Percentiles rank a stretch among this genome's conserved stretches.
phyloP scores from a whole-genome alignment of 2,329 filamentous ascomycete species.

The Cladophialophora bantiana region DNA sequence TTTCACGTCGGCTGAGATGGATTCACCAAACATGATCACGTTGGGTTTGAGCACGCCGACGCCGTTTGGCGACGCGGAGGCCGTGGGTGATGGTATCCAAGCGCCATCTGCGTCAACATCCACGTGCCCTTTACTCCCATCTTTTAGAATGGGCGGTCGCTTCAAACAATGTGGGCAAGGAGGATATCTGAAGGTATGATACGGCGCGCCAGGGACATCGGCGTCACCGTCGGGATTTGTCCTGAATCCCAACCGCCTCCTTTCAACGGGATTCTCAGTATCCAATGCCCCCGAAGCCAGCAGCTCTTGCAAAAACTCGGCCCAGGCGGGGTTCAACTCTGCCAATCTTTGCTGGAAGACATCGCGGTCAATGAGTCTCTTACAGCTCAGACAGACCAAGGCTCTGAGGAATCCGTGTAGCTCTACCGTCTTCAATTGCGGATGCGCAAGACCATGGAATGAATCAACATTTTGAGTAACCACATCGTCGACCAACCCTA shows the following conservation, averaged over 20 bases:
- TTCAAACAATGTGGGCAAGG: constrained; percentile 81
- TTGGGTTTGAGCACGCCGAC: constrained; percentile 89
- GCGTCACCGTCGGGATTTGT: constrained; percentile 96
- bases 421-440: constrained; percentile 76
- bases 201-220: constrained; percentile 84
- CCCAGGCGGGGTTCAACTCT: constrained; percentile 85
- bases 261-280: constrained; percentile 76
- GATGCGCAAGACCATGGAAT: constrained; percentile 82
- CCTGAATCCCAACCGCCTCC: constrained; percentile 72
- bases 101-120: constrained; percentile 81
- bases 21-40: constrained; percentile 97
- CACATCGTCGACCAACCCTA: constrained; percentile 77
- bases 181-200: constrained; percentile 89
- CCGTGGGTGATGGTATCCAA: constrained; percentile 59
- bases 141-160: constrained; percentile 63
- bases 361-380: constrained; percentile 71
- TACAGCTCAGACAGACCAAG: constrained; percentile 81
- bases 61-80: constrained; percentile 52
- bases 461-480: constrained; percentile 98
- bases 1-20: constrained; percentile 74
- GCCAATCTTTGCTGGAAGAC: constrained; percentile 79
- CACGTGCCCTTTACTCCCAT: constrained; percentile 66
- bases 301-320: constrained; percentile 74
- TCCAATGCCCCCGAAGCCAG: constrained; percentile 76
- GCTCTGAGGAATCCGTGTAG: constrained; percentile 89